These are phyloP conservation scores for Leptosphaerulina australis DNA, from an alignment of 2,329 filamentous ascomycete genomes.

Conservation along the genomic window DNA sequence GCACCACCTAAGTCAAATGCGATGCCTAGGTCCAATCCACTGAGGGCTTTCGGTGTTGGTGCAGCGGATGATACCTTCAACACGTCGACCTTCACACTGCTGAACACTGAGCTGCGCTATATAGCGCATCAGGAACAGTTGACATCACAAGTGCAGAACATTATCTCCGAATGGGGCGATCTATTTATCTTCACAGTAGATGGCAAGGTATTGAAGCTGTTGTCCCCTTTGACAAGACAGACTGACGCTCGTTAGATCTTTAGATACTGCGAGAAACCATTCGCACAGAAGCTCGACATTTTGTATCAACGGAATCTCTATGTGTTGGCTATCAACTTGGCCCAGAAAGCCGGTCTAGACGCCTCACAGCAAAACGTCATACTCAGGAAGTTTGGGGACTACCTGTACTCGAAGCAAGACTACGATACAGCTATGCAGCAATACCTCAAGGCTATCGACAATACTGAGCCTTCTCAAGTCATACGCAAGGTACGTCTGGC, in stretches of 20 bases:
- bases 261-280: constrained; percentile 86
- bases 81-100: constrained; percentile 83
- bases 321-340: constrained; percentile 87
- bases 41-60: constrained; percentile 75
- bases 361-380: constrained; percentile 84
- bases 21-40: constrained; percentile 62
- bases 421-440: constrained; percentile 99
- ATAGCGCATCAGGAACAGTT: constrained; percentile 88
- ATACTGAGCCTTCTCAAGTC: constrained; percentile 93
- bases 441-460: constrained; percentile 94
- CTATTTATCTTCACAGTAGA: constrained; percentile 89
- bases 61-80: constrained; percentile 80
- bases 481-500: constrained; percentile 74
- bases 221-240: background rate
- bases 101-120: constrained; percentile 91
- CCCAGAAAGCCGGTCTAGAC: constrained; percentile 85
- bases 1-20: constrained; percentile 72
- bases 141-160: constrained; percentile 75
- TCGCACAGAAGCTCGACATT: constrained; percentile 90
- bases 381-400: constrained; percentile 91
- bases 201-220: constrained; percentile 71
- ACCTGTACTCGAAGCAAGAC: constrained; percentile 91
- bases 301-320: constrained; percentile 94
- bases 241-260: constrained; percentile 64
- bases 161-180: constrained; percentile 90